Evolutionary conservation across 805 yeast genomes (phyloP).

Genomic region (Wickerhamomyces ciferrii): DNA sequence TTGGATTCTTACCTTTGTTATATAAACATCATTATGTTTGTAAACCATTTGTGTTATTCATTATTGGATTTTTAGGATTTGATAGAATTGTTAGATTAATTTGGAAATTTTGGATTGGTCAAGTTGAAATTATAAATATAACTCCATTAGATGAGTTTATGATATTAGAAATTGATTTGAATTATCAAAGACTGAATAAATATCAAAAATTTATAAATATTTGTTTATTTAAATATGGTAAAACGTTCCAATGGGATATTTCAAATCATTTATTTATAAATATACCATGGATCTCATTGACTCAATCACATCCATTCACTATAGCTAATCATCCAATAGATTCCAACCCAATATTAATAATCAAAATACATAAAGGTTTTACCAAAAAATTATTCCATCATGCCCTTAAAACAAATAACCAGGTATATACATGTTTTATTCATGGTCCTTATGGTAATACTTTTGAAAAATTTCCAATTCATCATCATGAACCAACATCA

Average conservation of each 20-base stretch:
- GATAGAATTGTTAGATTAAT: slow-evolving; percentile 16
- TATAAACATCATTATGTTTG: slow-evolving; percentile 20
- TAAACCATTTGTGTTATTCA: slow-evolving; percentile 16
- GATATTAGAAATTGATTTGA: slow-evolving; percentile 9
- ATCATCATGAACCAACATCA: neutral
- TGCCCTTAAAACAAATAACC: neutral
- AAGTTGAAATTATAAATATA: slow-evolving; percentile 4
- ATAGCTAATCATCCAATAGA: slow-evolving; percentile 14
- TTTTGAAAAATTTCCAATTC: slow-evolving; percentile 11
- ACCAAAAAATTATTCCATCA: slow-evolving; percentile 14
- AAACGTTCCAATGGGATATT: slow-evolving; percentile 12
- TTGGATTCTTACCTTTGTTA: slow-evolving; percentile 19
- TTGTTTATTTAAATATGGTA: slow-evolving; percentile 5
- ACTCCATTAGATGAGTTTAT: slow-evolving; percentile 5
- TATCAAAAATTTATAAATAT: neutral
- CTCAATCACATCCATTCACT: slow-evolving; percentile 24
- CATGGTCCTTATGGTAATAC: slow-evolving; percentile 24
- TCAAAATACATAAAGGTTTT: slow-evolving; percentile 19
- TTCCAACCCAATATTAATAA: slow-evolving; percentile 5
- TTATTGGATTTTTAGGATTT: slow-evolving; percentile 7
- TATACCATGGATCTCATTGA: slow-evolving; percentile 13
- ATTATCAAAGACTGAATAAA: neutral
- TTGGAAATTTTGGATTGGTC: slow-evolving; percentile 11
- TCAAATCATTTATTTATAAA: slow-evolving; percentile 20
- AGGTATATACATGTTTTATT: slow-evolving; percentile 13